Conservation (phyloP, 2,329 filamentous ascomycete genomes). For the Sclerotinia spermophila region DNA sequence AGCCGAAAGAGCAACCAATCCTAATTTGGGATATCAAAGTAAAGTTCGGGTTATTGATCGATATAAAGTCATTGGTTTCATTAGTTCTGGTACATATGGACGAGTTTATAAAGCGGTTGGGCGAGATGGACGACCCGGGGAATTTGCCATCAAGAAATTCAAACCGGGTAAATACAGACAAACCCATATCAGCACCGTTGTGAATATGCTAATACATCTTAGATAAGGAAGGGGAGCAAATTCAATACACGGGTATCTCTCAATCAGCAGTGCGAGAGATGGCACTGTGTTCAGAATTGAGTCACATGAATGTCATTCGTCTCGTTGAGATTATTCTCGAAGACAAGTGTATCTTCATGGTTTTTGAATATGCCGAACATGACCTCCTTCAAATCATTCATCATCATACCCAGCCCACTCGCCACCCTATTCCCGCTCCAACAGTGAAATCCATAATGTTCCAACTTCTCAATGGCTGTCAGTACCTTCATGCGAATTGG, state of each 20-base stretch:
- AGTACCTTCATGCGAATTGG: slow-evolving; percentile 96
- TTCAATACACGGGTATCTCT: slow-evolving; percentile 95
- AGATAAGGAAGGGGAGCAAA: slow-evolving; percentile 92
- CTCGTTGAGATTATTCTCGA: slow-evolving; percentile 95
- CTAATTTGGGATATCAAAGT: slow-evolving; percentile 54
- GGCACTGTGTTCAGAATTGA: slow-evolving; percentile 90
- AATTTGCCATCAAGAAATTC: slow-evolving; percentile 98
- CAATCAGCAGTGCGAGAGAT: slow-evolving; percentile 97
- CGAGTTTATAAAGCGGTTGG: slow-evolving; percentile 93
- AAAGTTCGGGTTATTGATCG: slow-evolving; percentile 89
- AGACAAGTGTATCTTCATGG: slow-evolving; percentile 99
- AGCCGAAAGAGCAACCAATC: slow-evolving; percentile 47
- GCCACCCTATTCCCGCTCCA: slow-evolving; percentile 80
- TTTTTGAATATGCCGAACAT: slow-evolving; percentile 98
- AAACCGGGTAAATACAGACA: slow-evolving; percentile 35
- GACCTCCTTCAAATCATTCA: slow-evolving; percentile 97
- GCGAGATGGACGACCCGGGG: slow-evolving; percentile 67
- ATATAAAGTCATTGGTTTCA: slow-evolving; percentile 97
- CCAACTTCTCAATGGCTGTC: slow-evolving; percentile 88
- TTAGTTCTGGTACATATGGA: slow-evolving; percentile 96
- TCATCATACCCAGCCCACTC: slow-evolving; percentile 82
- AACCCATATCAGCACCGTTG: background rate
- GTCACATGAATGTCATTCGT: slow-evolving; percentile 83
- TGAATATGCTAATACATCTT: slow-evolving; percentile 9
- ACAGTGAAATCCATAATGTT: slow-evolving; percentile 95